Evolutionary conservation across 495 filamentous ascomycete species (phyloP).

Genomic region (Sporormia fimetaria): DNA sequence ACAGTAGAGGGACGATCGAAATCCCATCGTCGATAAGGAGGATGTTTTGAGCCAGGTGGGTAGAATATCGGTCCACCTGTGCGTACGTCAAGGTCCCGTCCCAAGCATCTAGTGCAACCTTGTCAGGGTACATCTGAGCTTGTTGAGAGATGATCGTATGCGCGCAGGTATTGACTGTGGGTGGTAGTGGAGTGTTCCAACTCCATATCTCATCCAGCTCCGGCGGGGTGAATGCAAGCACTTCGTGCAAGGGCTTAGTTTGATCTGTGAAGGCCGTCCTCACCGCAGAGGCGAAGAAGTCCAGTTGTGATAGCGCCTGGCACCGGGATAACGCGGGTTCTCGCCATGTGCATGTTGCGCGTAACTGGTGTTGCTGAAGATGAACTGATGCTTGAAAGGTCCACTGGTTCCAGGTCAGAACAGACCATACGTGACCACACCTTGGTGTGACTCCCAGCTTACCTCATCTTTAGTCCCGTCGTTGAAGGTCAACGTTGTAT

Average conservation of each 20-base stretch:
- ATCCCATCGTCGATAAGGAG: background rate
- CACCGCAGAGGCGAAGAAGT: conserved; percentile 2
- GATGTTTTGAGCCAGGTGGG: conserved; percentile 12
- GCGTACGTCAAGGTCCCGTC: conserved; percentile 16
- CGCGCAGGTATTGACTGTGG: conserved; percentile 11
- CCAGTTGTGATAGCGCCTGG: conserved; percentile 5
- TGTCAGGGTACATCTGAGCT: conserved; percentile 5
- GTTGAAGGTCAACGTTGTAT: background rate
- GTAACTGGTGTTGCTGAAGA: background rate
- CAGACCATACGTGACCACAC: background rate
- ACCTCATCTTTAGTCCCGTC: conserved; percentile 6
- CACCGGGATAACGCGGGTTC: conserved; percentile 3
- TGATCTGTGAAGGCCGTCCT: background rate
- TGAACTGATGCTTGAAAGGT: conserved; percentile 6
- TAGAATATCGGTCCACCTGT: conserved; percentile 16
- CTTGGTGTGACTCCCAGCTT: background rate
- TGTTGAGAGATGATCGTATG: conserved; percentile 19
- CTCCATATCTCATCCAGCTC: conserved; percentile 19
- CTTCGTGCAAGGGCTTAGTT: background rate
- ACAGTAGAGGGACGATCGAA: conserved; percentile 14
- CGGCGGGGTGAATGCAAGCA: background rate
- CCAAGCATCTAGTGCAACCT: conserved; percentile 16
- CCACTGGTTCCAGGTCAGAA: conserved; percentile 5
- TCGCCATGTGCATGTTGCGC: conserved; percentile 1
- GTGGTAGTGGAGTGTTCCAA: conserved; percentile 15